Percentiles rank a stretch among this genome's conserved stretches.
Conservation (phyloP, 2,329 filamentous ascomycete genomes). For the Aspergillus cejpii region DNA sequence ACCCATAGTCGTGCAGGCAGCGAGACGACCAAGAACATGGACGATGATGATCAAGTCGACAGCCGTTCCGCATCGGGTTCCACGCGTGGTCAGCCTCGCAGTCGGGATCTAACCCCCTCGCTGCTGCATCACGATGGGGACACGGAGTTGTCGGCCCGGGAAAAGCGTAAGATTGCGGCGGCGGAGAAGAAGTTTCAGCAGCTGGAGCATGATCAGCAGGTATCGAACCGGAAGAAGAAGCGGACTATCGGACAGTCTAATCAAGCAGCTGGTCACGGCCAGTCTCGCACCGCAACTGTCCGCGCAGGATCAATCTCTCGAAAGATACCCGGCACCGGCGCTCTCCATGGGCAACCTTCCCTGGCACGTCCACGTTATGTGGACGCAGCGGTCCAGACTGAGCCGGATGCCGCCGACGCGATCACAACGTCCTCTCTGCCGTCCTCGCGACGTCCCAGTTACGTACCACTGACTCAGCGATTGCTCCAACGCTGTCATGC, state of each 20-base stretch:
- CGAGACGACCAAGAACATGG: constrained; percentile 47
- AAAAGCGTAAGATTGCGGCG: constrained; percentile 57
- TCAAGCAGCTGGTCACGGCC: constrained; percentile 45
- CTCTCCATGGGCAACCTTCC: constrained; percentile 22
- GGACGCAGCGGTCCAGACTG: constrained; percentile 39
- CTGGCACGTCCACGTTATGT: constrained; percentile 34
- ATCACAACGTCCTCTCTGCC: constrained; percentile 15
- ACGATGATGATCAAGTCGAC: constrained; percentile 53
- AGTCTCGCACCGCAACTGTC: constrained; percentile 34
- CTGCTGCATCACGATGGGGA: constrained; percentile 44
- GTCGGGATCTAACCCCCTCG: constrained; percentile 57
- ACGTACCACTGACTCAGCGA: constrained; percentile 39
- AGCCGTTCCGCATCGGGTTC: constrained; percentile 54
- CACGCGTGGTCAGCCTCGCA: constrained; percentile 49
- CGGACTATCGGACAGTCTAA: constrained; percentile 50
- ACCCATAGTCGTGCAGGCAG: constrained; percentile 56
- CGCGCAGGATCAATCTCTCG: constrained; percentile 25
- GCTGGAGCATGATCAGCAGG: constrained; percentile 52
- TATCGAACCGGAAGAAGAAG: constrained; percentile 49
- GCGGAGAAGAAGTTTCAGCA: constrained; percentile 57
- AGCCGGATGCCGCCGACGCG: constrained; percentile 37
- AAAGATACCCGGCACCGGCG: constrained; percentile 27
- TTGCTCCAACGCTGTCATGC: constrained; percentile 39
- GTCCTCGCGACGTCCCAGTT: constrained; percentile 24
- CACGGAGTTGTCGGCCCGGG: constrained; percentile 54